Base-by-base conservation (phyloP, 2,329 filamentous ascomycete species). In the Didymella pomorum region DNA sequence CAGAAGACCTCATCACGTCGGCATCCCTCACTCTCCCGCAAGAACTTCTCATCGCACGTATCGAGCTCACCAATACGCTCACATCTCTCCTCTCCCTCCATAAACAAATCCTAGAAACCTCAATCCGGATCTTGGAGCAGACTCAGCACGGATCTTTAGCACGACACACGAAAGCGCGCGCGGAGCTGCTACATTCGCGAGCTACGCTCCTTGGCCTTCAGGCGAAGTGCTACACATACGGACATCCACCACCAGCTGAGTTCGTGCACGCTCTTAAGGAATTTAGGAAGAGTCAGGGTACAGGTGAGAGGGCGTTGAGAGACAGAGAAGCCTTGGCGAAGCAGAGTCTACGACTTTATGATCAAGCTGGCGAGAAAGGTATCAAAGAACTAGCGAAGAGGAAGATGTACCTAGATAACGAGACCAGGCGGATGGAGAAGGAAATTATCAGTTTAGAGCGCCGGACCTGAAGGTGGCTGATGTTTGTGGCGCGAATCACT, bases 101-200 rank as follows among this genome's bases (percentile, higher is more conserved):
- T 61, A 73, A 75, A 26, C 44, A 70, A 20, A 61, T 79, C 18
- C 71, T 80, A 11, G 71, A 76, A 41, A 66, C 70, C n/a, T 66
- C 69, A 37, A 79, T 83, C 47, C 73, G 72, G 16, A 73, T 77
- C 31, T 74, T 83, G 8, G 81, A 83, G 64, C 81, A 81, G 60
- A 80, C 76, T 0, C 76, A 81, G 33, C 79, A 82, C 61, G 81
- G 81, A 47, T 70, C 76, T 3, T 66, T 82, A 0, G 70, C 80
- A 1, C 73, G 81, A 0, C 70, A 72, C 41, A 74, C 75, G 2
- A 77, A 77, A 54, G 75, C 80, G 0, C 74, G 77, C 50, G 78
- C 80, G 0, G 80, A 82, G 35, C 77, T 79, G 39, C 65, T 82
- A 0, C 74, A 75, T 9, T 67, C 72, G 1, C 77, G 80, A 16